Evolutionary conservation across 2,329 filamentous ascomycete genomes (phyloP).

Genomic region (Dendrostoma leiphaemia): DNA sequence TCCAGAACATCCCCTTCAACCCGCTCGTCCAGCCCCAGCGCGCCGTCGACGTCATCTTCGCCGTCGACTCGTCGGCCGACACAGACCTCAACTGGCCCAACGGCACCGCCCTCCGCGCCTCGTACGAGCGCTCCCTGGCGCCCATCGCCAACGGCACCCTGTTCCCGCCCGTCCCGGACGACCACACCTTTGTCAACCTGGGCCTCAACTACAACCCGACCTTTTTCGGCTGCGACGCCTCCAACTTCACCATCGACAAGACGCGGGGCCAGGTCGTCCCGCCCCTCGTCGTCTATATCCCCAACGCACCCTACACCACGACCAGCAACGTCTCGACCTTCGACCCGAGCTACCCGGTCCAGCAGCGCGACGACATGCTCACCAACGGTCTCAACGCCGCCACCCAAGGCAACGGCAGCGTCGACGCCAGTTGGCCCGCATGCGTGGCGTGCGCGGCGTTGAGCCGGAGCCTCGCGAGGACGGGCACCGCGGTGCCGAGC

Average conservation of each 20-base stretch:
- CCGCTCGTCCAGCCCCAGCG: constrained; percentile 50
- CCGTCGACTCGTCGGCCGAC: constrained; percentile 64
- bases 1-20: constrained; percentile 51
- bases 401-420: constrained; percentile 77
- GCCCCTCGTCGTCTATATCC: constrained; percentile 61
- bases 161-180: constrained; percentile 58
- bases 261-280: constrained; percentile 19
- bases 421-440: constrained; percentile 71
- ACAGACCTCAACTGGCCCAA: constrained; percentile 58
- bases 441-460: constrained; percentile 90
- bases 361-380: constrained; percentile 75
- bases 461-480: constrained; percentile 70
- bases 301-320: constrained; percentile 78
- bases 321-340: constrained; percentile 80
- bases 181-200: constrained; percentile 54
- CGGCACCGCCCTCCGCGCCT: constrained; percentile 56
- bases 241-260: constrained; percentile 31
- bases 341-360: constrained; percentile 59
- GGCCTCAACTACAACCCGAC: constrained; percentile 58
- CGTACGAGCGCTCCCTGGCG: constrained; percentile 51
- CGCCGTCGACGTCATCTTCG: constrained; percentile 61
- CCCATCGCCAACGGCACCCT: constrained; percentile 50
- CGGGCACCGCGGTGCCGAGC: constrained; percentile 64
- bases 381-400: constrained; percentile 81
- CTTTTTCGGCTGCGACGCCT: constrained; percentile 60